Evolutionary conservation across 371 early-diverging fungal species (phyloP), one percentile per base, ranked within the genome.

Genomic region (Modicella reniformis): DNA sequence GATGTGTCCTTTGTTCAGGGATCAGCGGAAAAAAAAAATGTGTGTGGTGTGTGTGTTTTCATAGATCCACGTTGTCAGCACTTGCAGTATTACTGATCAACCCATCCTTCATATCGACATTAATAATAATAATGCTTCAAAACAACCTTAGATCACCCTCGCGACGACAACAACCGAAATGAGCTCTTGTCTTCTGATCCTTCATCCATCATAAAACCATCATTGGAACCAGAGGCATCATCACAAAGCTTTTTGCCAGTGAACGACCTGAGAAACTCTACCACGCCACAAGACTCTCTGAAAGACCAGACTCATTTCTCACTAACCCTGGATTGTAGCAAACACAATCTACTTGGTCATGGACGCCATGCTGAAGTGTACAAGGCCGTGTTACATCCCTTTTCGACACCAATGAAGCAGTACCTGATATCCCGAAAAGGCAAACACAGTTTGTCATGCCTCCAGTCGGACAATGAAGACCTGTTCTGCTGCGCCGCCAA

Each of bases 351-450:
- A 40, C 80, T 90, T 3, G 91, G 91, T 21, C 82, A 88, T 41
- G 91, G 91, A 15, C 74, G 86, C 10, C 86, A 87, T 59, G 83
- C 87, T 1, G 74, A 80, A 37, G 91, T 90, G 3, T 90, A 81
- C 72, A 68, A 66, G 9, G 88, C 80, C 30, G 25, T 66, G 15
- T 21, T 75, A 25, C 70, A 67, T 53, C 75, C 65, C 28, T 64
- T 63, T 0, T 69, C 70, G 5, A 47, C 75, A 2, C 59, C 65
- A 21, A 76, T 67, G 67, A 62, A 55, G 44, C 56, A 75, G 26
- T 71, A 75, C 48, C 55, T 67, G 28, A 33, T 63, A 34, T 55
- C 71, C 7, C 49, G 75, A 41, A 69, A 34, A 21, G 51, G 57
- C 12, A 62, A 32, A 44, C 51, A 32, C 8, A 28, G 52, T 52